Evolutionary conservation across 768 basidiomycete genomes (phyloP).

Genomic region (Coprinopsis strossmayeri): DNA sequence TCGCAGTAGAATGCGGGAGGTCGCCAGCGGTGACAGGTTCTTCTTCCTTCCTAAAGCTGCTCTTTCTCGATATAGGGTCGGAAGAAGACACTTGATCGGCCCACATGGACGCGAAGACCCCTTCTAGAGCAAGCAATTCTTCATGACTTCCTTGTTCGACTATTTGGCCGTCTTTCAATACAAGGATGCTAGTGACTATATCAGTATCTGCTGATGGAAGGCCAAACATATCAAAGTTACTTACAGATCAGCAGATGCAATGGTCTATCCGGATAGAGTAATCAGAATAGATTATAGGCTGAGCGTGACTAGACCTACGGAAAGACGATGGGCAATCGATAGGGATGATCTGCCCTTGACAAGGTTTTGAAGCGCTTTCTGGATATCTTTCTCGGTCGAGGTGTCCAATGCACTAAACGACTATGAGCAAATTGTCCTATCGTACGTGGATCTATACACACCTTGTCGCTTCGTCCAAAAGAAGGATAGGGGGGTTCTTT

Average conservation of each 20-base stretch:
- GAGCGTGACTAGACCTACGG: conserved; percentile 35
- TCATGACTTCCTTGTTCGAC: conserved; percentile 77
- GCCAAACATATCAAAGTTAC: conserved; percentile 15
- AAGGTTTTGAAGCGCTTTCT: conserved; percentile 78
- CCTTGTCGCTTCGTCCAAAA: conserved; percentile 78
- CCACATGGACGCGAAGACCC: conserved; percentile 85
- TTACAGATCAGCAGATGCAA: conserved; percentile 57
- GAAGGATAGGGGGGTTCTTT: conserved; percentile 77
- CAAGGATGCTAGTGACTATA: conserved; percentile 58
- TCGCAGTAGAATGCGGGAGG: neutral
- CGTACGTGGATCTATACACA: conserved; percentile 16
- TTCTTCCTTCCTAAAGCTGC: conserved; percentile 31
- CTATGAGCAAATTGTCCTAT: neutral
- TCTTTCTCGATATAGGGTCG: conserved; percentile 36
- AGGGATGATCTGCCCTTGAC: conserved; percentile 67
- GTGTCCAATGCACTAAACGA: conserved; percentile 72
- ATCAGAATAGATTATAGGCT: conserved; percentile 9
- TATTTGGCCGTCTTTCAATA: conserved; percentile 86
- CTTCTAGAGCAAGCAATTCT: conserved; percentile 66
- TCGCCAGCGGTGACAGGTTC: neutral
- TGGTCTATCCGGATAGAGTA: conserved; percentile 34
- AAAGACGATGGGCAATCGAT: conserved; percentile 76
- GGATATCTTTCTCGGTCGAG: conserved; percentile 84
- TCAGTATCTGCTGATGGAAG: conserved; percentile 8
- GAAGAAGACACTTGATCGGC: conserved; percentile 70